Conservation (phyloP, 805 yeast genomes). For the Saturnispora gosingensis region DNA sequence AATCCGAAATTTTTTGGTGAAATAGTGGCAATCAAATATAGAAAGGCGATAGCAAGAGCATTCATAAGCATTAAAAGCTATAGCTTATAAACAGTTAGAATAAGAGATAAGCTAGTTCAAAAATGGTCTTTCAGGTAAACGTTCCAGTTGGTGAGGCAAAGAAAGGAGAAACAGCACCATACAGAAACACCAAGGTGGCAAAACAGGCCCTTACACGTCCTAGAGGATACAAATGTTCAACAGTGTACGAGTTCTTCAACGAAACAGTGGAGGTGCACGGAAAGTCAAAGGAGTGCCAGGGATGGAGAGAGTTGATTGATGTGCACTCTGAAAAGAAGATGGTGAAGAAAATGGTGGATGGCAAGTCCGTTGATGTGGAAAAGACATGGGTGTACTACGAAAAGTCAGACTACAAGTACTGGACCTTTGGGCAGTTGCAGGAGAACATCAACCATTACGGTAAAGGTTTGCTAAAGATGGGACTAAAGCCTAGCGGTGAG, state of each 20-base stretch:
- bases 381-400: conserved; percentile 88
- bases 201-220: conserved; percentile 50
- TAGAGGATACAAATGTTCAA: conserved; percentile 40
- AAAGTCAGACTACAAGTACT: conserved; percentile 59
- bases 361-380: conserved; percentile 59
- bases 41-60: not conserved
- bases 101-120: not conserved
- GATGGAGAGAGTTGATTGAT: conserved; percentile 69
- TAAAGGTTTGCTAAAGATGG: conserved; percentile 67
- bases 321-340: conserved; percentile 67
- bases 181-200: conserved; percentile 50
- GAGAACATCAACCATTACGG: conserved; percentile 46
- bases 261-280: conserved; percentile 31
- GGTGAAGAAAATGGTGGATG: conserved; percentile 69
- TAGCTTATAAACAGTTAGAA: no score
- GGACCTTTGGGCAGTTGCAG: conserved; percentile 50
- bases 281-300: conserved; percentile 45
- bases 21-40: not conserved
- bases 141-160: conserved; percentile 12
- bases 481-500: conserved; percentile 50
- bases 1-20: not conserved
- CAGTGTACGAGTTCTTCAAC: conserved; percentile 5
- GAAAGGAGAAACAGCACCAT: conserved; percentile 71
- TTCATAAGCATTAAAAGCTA: no score
- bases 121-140: conserved; percentile 6